phyloP scores from a whole-genome alignment of 1,284 basidiomycete species.

The Schizophyllum amplum region DNA sequence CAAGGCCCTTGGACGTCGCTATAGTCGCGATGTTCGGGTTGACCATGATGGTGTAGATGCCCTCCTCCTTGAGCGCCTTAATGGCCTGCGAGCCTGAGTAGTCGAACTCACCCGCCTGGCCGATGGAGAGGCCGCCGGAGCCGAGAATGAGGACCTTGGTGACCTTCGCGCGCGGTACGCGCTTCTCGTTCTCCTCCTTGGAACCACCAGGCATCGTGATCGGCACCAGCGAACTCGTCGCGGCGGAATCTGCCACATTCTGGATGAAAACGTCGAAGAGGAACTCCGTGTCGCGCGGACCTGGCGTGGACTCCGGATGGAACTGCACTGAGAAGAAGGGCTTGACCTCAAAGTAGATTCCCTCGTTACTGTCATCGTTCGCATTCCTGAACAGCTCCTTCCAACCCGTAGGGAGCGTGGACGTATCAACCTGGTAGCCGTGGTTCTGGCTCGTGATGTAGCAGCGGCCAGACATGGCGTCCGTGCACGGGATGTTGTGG shows the following conservation, averaged over 20 bases:
- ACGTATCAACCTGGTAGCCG: slow-evolving; percentile 90
- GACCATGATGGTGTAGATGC: slow-evolving; percentile 97
- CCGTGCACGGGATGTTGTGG: slow-evolving; percentile 97
- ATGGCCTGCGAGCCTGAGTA: slow-evolving; percentile 99
- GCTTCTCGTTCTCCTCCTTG: slow-evolving; percentile 76
- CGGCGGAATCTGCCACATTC: slow-evolving; percentile 72
- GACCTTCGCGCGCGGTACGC: slow-evolving; percentile 71
- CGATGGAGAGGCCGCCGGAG: slow-evolving; percentile 96
- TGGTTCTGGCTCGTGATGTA: slow-evolving; percentile 99
- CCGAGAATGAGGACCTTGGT: slow-evolving; percentile 95
- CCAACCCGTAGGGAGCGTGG: slow-evolving; percentile 81
- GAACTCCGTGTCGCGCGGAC: slow-evolving; percentile 97
- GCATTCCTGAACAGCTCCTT: slow-evolving; percentile 94
- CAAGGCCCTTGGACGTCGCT: slow-evolving; percentile 93
- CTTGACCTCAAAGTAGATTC: slow-evolving; percentile 86
- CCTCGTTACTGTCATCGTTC: slow-evolving; percentile 97
- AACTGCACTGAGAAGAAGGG: slow-evolving; percentile 99
- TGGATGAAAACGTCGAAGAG: slow-evolving; percentile 97
- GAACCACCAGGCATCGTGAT: slow-evolving; percentile 85
- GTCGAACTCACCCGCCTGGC: slow-evolving; percentile 98
- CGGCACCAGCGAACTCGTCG: slow-evolving; percentile 61
- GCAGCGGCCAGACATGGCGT: slow-evolving; percentile 89
- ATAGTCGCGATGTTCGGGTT: slow-evolving; percentile 99
- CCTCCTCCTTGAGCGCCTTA: slow-evolving; percentile 98
- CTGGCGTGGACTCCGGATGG: slow-evolving; percentile 98